These are phyloP conservation scores for Orbilia oligospora DNA, from an alignment of 2,329 filamentous ascomycete species.

Conservation along the genomic window DNA sequence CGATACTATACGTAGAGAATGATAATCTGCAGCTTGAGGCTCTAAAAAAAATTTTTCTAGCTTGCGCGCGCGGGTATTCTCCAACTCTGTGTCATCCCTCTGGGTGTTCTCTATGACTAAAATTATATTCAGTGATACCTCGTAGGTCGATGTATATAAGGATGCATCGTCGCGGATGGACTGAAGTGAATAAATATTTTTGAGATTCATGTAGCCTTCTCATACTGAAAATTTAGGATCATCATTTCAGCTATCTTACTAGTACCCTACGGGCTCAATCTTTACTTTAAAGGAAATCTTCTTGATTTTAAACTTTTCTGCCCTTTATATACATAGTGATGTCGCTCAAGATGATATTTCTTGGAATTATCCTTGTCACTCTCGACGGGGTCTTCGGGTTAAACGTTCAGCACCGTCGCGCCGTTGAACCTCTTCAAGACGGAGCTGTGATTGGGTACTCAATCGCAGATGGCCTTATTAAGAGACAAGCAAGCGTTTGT, in stretches of 20 bases:
- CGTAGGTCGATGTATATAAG: conserved; percentile 17
- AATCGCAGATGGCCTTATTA: conserved; percentile 2
- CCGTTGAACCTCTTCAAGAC: neutral
- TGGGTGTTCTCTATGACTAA: neutral
- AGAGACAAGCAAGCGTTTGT: conserved; percentile 22
- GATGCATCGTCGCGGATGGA: neutral
- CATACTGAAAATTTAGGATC: neutral
- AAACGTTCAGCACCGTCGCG: conserved; percentile 7
- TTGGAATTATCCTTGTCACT: conserved; percentile 10
- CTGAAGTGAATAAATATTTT: neutral
- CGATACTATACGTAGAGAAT: neutral
- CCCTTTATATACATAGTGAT: neutral
- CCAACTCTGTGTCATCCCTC: neutral
- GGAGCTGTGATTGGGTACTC: conserved; percentile 13
- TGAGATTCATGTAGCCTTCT: neutral
- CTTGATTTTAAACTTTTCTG: neutral
- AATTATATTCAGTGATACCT: neutral
- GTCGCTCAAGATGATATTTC: conserved; percentile 10
- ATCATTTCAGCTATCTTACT: neutral
- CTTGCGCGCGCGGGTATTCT: neutral
- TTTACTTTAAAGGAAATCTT: neutral
- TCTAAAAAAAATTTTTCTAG: neutral
- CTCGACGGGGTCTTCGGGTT: conserved; percentile 16
- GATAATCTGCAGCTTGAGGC: conserved; percentile 12
- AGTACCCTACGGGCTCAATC: neutral